phyloP scores from a whole-genome alignment of 139 green algal species.

The Coelastrella sp. region DNA sequence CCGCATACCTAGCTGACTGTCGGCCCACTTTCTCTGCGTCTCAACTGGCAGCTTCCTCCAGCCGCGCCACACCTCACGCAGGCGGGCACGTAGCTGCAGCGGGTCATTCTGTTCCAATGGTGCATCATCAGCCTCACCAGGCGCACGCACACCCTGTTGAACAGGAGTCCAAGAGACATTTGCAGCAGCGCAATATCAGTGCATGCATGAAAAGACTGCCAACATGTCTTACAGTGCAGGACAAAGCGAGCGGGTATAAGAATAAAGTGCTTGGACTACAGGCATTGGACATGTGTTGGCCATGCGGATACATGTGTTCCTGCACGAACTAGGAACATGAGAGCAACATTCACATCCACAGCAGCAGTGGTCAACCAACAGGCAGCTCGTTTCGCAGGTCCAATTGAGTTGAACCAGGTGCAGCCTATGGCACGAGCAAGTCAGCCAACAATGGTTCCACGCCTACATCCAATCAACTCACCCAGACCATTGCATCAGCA shows the following conservation, averaged over 20 bases:
- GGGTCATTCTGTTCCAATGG: constrained; percentile 10
- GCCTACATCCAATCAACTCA: background rate
- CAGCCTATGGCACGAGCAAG: too few relatives aligned
- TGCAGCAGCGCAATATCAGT: background rate
- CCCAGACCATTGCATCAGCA: constrained; percentile 15
- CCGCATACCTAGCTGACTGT: constrained; percentile 29
- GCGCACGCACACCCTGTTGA: constrained; percentile 19
- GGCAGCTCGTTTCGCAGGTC: too few relatives aligned
- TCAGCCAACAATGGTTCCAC: too few relatives aligned
- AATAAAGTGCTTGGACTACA: too few relatives aligned
- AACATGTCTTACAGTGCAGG: too few relatives aligned
- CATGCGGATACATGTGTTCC: background rate
- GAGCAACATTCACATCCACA: too few relatives aligned
- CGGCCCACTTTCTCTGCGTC: constrained; percentile 15
- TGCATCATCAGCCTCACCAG: constrained; percentile 32
- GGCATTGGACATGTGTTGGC: too few relatives aligned
- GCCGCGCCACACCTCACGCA: constrained; percentile 27
- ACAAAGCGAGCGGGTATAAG: too few relatives aligned
- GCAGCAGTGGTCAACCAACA: too few relatives aligned
- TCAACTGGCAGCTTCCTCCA: constrained; percentile 18
- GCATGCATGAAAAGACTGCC: too few relatives aligned
- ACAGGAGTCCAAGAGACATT: background rate
- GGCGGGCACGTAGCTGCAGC: constrained; percentile 10
- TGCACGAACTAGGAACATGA: background rate
- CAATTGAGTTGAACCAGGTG: too few relatives aligned